Percentiles rank a stretch among this genome's conserved stretches.
phyloP scores from a whole-genome alignment of 2,329 filamentous ascomycete species.

The Didymella pinodella region DNA sequence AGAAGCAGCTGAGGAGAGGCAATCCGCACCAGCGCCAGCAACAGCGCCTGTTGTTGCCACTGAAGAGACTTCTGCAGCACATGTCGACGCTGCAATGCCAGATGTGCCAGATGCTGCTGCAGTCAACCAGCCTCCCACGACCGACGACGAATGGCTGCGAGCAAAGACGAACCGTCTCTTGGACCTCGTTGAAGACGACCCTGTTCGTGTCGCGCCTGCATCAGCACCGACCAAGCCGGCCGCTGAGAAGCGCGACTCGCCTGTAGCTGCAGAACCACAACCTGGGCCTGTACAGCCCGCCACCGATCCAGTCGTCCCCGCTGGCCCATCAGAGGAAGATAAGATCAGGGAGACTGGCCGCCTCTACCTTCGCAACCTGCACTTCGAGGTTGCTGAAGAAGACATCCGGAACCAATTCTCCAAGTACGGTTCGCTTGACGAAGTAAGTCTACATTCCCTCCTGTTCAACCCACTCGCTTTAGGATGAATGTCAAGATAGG shows the following conservation, averaged over 20 bases:
- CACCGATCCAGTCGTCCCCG: constrained; percentile 40
- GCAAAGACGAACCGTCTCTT: constrained; percentile 86
- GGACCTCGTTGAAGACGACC: constrained; percentile 81
- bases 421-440: constrained; percentile 77
- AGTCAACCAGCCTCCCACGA: constrained; percentile 57
- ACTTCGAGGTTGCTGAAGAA: constrained; percentile 79
- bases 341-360: constrained; percentile 76
- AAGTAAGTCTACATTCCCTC: constrained; percentile 69
- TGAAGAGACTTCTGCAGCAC: constrained; percentile 7
- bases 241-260: constrained; percentile 22
- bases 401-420: constrained; percentile 77
- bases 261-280: constrained; percentile 20
- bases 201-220: constrained; percentile 47
- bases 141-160: constrained; percentile 90
- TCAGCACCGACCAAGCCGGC: constrained; percentile 17
- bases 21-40: constrained; percentile 5
- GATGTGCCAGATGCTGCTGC: constrained; percentile 24
- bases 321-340: constrained; percentile 58
- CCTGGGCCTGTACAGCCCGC: constrained; percentile 9
- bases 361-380: constrained; percentile 87
- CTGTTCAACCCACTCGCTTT: constrained; percentile 32
- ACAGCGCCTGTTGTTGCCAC: background rate
- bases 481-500: constrained; percentile 99
- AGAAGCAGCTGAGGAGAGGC: constrained; percentile 22
- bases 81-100: constrained; percentile 32